These are phyloP conservation scores for Mycena venus DNA, from an alignment of 768 basidiomycete genomes.

Conservation along the genomic window DNA sequence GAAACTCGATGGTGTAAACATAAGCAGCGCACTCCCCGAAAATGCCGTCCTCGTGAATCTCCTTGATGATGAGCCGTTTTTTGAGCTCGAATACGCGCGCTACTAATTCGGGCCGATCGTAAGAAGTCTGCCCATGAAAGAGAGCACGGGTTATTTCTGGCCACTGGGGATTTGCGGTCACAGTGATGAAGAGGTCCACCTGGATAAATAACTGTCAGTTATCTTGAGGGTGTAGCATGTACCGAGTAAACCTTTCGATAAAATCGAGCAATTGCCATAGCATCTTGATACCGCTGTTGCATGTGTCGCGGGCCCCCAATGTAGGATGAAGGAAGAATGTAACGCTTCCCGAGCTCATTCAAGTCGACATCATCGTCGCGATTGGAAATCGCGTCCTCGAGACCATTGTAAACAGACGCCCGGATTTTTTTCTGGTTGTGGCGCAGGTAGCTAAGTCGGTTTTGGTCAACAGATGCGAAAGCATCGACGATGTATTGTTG, in stretches of 20 bases:
- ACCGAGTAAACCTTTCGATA: background rate
- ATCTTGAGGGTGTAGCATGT: too few species aligned
- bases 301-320: slow-evolving; percentile 45
- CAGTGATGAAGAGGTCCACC: background rate
- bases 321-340: slow-evolving; percentile 40
- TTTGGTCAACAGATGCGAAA: slow-evolving; percentile 51
- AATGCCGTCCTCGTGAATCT: slow-evolving; percentile 51
- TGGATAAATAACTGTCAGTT: background rate
- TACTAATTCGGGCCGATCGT: slow-evolving; percentile 64
- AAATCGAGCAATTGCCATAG: slow-evolving; percentile 53
- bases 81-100: slow-evolving; percentile 61
- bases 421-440: slow-evolving; percentile 48
- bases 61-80: slow-evolving; percentile 50
- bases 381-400: slow-evolving; percentile 40
- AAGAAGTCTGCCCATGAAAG: slow-evolving; percentile 50
- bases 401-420: slow-evolving; percentile 47
- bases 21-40: too few species aligned
- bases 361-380: slow-evolving; percentile 35
- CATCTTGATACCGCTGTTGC: slow-evolving; percentile 51
- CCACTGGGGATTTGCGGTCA: slow-evolving; percentile 2
- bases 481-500: slow-evolving; percentile 55
- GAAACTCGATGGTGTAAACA: slow-evolving; percentile 61
- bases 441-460: slow-evolving; percentile 42
- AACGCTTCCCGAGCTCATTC: slow-evolving; percentile 34
- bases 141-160: slow-evolving; percentile 40